Base-by-base conservation (phyloP, 2,329 filamentous ascomycete species). In the Corinectria fuckeliana region DNA sequence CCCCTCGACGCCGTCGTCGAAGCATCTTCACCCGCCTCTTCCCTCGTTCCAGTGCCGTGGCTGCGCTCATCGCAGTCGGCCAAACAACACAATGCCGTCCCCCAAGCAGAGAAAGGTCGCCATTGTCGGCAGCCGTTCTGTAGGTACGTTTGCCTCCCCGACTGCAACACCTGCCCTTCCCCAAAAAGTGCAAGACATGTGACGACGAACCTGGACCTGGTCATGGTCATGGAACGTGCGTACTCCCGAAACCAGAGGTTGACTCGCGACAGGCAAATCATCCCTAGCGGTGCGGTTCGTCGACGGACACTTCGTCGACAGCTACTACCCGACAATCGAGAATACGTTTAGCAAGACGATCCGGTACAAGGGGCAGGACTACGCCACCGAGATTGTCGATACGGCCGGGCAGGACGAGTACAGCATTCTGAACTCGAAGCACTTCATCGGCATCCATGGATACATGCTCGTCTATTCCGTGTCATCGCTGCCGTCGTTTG, bases 401-500 rank as follows among this genome's bases (percentile, higher is more conserved):
- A 99, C 95, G 25, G 95, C 95, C 52, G 95, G 95, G 61, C 93
- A 97, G 90, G 95, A 99, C 82, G 95, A 99, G 79, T 99, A 99
- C 82, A 96, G 92, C 74, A 97, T 98, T 66, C 84, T 99, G 62
- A 98, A 97, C 78, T 96, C 92, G 63, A 98, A 98, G 81, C 94
- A 98, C 76, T 98, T 98, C 72, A 98, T 99, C 76, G 95, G 95
- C 64, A 98, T 98, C 68, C 95, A 99, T 81, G 95, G 95, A 57
- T 99, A 98, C 78, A 93, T 99, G 86, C 90, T 99, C 61, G 94
- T 97, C 48, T 99, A 99, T 79, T 97, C 93, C n/a, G 93, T 99
- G 49, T 91, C 91, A 20, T 97, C 92, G 47, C 88, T 92, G 72
- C 91, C 95, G 70, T 96, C 93, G 9, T 98, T 97, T 73, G 95